These are phyloP conservation scores for Paulownia fortunei DNA, from an alignment of 257 asterid genomes.

Conservation along the genomic window DNA sequence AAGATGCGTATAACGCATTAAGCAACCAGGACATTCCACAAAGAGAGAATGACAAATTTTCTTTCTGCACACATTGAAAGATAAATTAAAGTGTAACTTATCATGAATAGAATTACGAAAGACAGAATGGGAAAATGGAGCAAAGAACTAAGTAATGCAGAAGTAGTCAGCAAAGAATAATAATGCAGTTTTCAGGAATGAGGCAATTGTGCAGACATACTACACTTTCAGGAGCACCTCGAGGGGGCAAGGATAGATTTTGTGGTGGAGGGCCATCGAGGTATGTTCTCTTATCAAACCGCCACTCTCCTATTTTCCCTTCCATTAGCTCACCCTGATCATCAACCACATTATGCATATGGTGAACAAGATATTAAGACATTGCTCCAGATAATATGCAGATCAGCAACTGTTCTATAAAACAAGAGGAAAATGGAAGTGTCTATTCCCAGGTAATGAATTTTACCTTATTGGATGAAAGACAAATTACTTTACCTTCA, in stretches of 20 bases:
- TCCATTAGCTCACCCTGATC: constrained; percentile 55
- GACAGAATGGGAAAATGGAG: neutral
- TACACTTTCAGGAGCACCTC: constrained; percentile 65
- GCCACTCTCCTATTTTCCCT: constrained; percentile 60
- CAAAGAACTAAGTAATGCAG: neutral
- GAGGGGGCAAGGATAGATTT: constrained; percentile 65
- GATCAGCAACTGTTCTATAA: neutral
- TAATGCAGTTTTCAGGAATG: neutral
- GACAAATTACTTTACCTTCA: constrained; percentile 43
- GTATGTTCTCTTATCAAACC: constrained; percentile 61
- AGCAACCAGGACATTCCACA: too few relatives aligned
- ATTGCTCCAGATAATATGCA: neutral
- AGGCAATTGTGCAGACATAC: constrained; percentile 36
- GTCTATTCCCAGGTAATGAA: neutral
- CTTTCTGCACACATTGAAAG: neutral
- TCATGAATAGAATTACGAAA: too few relatives aligned
- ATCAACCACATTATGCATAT: neutral
- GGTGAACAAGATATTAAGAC: neutral
- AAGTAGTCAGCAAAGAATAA: neutral
- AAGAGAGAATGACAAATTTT: neutral
- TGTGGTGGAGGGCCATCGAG: constrained; percentile 48
- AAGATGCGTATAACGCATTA: too few relatives aligned
- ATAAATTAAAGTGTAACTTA: too few relatives aligned
- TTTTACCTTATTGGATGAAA: neutral
- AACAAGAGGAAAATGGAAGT: neutral